Conservation (phyloP, 768 basidiomycete genomes). For the Crucibulum laeve region DNA sequence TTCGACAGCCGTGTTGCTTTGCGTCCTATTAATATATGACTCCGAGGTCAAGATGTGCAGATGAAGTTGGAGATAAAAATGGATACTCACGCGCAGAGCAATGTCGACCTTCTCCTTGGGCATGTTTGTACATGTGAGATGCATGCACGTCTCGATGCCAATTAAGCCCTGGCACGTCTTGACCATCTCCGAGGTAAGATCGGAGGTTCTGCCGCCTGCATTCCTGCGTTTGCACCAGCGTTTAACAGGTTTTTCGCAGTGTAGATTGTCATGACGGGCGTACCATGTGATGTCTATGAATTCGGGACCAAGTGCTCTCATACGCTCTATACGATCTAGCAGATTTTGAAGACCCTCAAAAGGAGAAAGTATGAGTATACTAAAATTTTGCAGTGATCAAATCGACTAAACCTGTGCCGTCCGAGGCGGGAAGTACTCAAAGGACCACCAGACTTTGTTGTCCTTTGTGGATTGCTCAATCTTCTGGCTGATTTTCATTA, state of each 20-base stretch:
- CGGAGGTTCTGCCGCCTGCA: slow-evolving; percentile 93
- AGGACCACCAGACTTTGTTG: slow-evolving; percentile 94
- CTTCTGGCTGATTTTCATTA: slow-evolving; percentile 95
- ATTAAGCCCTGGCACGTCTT: slow-evolving; percentile 91
- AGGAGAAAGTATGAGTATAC: slow-evolving; percentile 2
- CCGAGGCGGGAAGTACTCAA: slow-evolving; percentile 96
- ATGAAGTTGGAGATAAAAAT: slow-evolving; percentile 2
- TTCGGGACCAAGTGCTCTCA: slow-evolving; percentile 92
- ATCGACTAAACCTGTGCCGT: slow-evolving; percentile 72
- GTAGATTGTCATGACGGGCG: slow-evolving; percentile 13
- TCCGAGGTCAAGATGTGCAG: slow-evolving; percentile 2
- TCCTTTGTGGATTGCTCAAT: slow-evolving; percentile 82
- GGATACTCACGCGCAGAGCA: slow-evolving; percentile 68
- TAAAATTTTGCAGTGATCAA: background rate
- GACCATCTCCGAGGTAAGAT: slow-evolving; percentile 89
- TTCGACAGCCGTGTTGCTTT: slow-evolving; percentile 83
- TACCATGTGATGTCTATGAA: slow-evolving; percentile 98
- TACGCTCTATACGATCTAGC: slow-evolving; percentile 96
- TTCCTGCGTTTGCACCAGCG: slow-evolving; percentile 58
- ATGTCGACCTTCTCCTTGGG: slow-evolving; percentile 92
- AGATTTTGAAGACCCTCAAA: slow-evolving; percentile 88
- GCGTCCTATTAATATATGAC: slow-evolving; percentile 59
- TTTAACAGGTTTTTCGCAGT: background rate
- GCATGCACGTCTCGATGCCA: slow-evolving; percentile 97
- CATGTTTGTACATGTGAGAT: slow-evolving; percentile 98